Conservation (phyloP, 2,329 filamentous ascomycete species). For the Paecilomyces fulvus region DNA sequence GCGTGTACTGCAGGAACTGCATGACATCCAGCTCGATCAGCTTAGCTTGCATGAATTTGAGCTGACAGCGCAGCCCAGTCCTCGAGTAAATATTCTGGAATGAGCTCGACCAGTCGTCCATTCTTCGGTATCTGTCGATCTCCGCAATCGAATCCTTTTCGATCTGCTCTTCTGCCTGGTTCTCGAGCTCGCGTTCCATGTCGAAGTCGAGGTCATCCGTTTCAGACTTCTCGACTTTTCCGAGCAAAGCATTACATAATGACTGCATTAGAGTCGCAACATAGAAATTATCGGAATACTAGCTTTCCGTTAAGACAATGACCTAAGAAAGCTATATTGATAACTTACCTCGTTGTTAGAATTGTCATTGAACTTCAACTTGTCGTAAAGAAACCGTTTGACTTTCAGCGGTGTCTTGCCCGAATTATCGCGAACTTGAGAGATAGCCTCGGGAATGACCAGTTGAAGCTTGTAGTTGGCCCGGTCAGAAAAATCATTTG, state of each 20-base stretch:
- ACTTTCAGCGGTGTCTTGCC: slow-evolving; percentile 72
- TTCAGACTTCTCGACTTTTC: slow-evolving; percentile 27
- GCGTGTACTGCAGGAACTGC: slow-evolving; percentile 55
- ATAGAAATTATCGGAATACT: slow-evolving; percentile 83
- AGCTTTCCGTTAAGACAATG: slow-evolving; percentile 9
- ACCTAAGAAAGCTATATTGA: not conserved
- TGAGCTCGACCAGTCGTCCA: slow-evolving; percentile 60
- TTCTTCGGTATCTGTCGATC: slow-evolving; percentile 54
- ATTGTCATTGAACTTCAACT: slow-evolving; percentile 91
- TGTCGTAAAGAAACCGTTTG: slow-evolving; percentile 77
- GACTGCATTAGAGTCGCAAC: slow-evolving; percentile 68
- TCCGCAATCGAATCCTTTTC: slow-evolving; percentile 51
- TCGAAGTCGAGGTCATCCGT: slow-evolving; percentile 37
- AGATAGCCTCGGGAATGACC: slow-evolving; percentile 72
- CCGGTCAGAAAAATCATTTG: slow-evolving; percentile 88
- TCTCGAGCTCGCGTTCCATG: slow-evolving; percentile 40
- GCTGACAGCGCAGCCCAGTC: slow-evolving; percentile 53
- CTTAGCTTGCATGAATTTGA: slow-evolving; percentile 45
- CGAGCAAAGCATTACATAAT: slow-evolving; percentile 48
- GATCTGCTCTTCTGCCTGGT: slow-evolving; percentile 46
- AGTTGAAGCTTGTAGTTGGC: slow-evolving; percentile 77
- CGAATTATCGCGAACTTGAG: slow-evolving; percentile 63
- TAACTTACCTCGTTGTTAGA: slow-evolving; percentile 58
- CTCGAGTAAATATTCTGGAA: slow-evolving; percentile 57
- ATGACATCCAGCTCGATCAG: slow-evolving; percentile 45